phyloP scores from a whole-genome alignment of 2,329 filamentous ascomycete genomes.

The Coniochaeta ligniaria region DNA sequence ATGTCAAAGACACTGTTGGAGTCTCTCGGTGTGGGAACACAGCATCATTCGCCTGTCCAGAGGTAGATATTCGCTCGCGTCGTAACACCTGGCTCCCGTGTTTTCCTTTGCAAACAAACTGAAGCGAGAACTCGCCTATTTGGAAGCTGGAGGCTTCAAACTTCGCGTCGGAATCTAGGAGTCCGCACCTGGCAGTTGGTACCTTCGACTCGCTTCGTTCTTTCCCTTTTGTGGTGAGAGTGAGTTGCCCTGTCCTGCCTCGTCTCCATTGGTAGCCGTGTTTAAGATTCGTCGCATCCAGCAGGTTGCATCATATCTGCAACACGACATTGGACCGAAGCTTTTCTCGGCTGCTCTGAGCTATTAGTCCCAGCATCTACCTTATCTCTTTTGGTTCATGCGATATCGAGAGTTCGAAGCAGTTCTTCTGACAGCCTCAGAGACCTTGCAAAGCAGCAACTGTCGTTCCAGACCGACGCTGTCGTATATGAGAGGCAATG shows the following conservation, averaged over 20 bases:
- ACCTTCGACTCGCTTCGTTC: neutral
- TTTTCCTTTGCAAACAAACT: neutral
- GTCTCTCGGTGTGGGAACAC: neutral
- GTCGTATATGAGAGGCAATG: neutral
- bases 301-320: neutral
- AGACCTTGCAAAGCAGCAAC: too few species aligned
- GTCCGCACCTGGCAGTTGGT: too few species aligned
- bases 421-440: neutral
- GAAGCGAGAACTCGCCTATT: neutral
- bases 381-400: neutral
- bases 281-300: neutral
- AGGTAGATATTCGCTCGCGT: too few species aligned
- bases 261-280: neutral
- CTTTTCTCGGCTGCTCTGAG: too few species aligned
- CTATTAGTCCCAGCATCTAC: too few species aligned
- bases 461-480: neutral
- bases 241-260: neutral
- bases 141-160: neutral
- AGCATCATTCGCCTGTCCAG: neutral
- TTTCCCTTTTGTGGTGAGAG: neutral
- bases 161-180: neutral
- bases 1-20: neutral
- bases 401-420: neutral
- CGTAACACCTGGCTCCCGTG: neutral
- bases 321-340: neutral